These are phyloP conservation scores for Termitomyces sp. DNA, from an alignment of 768 basidiomycete genomes.

Conservation along the genomic window DNA sequence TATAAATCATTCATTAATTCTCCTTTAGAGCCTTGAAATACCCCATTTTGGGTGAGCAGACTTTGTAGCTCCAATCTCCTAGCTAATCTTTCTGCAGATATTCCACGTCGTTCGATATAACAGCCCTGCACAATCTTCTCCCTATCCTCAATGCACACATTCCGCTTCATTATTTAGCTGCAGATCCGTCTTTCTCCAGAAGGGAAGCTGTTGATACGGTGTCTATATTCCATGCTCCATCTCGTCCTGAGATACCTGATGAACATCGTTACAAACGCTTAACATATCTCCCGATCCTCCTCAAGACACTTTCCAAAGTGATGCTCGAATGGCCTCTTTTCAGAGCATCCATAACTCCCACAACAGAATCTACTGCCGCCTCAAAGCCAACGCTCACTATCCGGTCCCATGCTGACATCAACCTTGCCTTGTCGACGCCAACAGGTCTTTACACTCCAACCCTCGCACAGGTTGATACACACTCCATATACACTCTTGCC, in stretches of 20 bases:
- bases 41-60: constrained; percentile 72
- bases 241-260: constrained; percentile 39
- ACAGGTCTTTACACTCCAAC: constrained; percentile 84
- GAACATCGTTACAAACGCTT: constrained; percentile 57
- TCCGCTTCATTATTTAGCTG: constrained; percentile 49
- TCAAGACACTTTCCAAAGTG: constrained; percentile 75
- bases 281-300: constrained; percentile 78
- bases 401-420: constrained; percentile 72
- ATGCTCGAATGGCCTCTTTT: constrained; percentile 86
- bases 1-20: background rate
- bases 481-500: constrained; percentile 57
- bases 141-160: constrained; percentile 66
- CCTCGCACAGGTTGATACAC: constrained; percentile 46
- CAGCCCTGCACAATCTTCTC: constrained; percentile 56
- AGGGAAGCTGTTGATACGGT: constrained; percentile 38
- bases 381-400: constrained; percentile 65
- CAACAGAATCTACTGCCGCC: constrained; percentile 13
- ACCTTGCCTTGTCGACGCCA: constrained; percentile 72
- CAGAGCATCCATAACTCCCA: constrained; percentile 63
- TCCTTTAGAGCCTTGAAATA: constrained; percentile 68
- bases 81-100: constrained; percentile 39
- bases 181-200: too few relatives aligned
- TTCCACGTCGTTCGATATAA: constrained; percentile 71
- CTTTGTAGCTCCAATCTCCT: background rate
- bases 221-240: constrained; percentile 32